Evolutionary conservation across 139 green algal genomes (phyloP).

Genomic region (Tetradesmus lagerheimii): DNA sequence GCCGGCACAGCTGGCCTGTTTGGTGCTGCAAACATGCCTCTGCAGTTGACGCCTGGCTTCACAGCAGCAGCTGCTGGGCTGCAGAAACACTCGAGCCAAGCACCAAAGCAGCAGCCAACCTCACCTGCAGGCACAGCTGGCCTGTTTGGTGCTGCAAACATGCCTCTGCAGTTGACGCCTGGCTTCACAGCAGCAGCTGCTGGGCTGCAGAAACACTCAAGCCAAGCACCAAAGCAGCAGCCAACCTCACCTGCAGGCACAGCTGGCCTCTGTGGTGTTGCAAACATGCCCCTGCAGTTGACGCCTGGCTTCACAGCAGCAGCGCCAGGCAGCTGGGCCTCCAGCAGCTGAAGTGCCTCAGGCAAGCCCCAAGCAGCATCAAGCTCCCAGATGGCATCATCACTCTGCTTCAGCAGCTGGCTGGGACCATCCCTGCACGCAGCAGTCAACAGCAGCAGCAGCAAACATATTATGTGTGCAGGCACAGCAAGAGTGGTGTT

Average conservation of each 20-base stretch:
- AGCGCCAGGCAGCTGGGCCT: slow-evolving; percentile 52
- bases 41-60: too few relatives aligned
- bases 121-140: slow-evolving; percentile 20
- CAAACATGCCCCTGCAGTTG: slow-evolving; percentile 83
- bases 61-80: too few relatives aligned
- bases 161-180: slow-evolving; percentile 77
- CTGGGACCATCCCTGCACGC: slow-evolving; percentile 66
- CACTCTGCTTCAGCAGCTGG: slow-evolving; percentile 61
- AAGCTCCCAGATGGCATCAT: slow-evolving; percentile 82
- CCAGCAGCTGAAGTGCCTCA: slow-evolving; percentile 63
- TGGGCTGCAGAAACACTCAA: too few relatives aligned
- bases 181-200: slow-evolving; percentile 60
- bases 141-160: slow-evolving; percentile 58
- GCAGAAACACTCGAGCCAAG: too few relatives aligned
- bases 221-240: not conserved
- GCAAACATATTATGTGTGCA: too few relatives aligned
- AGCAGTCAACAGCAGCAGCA: not conserved
- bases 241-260: not conserved
- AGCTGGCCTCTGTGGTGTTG: slow-evolving; percentile 4
- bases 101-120: too few relatives aligned
- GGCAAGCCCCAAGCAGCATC: slow-evolving; percentile 59
- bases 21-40: too few relatives aligned
- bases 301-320: slow-evolving; percentile 59
- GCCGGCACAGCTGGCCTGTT: too few relatives aligned
- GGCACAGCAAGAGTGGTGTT: too few relatives aligned